A percentile compares a stretch with the other conserved stretches of the same genome.
phyloP scores from a whole-genome alignment of 2,329 filamentous ascomycete species.

The Septoria linicola region DNA sequence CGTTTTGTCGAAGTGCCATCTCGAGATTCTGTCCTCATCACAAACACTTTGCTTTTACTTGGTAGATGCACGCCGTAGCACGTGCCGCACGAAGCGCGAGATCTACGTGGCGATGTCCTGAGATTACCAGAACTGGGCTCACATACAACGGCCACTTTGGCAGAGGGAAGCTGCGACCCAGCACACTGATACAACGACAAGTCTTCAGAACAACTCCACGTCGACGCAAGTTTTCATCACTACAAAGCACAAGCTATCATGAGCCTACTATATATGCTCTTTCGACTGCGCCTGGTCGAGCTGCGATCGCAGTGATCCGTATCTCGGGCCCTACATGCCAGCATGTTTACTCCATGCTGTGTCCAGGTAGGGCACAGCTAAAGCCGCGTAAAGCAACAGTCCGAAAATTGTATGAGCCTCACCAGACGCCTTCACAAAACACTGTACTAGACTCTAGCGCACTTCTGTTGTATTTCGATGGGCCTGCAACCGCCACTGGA shows the following conservation, averaged over 20 bases:
- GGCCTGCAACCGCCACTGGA: conserved; percentile 80
- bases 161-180: no score
- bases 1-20: not conserved
- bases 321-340: conserved; percentile 76
- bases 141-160: no score
- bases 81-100: no score
- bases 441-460: conserved; percentile 71
- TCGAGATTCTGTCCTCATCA: no score
- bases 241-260: not conserved
- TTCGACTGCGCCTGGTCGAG: conserved; percentile 79
- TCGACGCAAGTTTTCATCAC: not conserved
- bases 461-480: conserved; percentile 78
- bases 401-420: conserved; percentile 68
- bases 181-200: not conserved
- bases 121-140: no score
- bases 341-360: conserved; percentile 65
- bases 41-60: no score
- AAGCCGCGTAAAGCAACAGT: conserved; percentile 67
- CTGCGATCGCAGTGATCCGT: conserved; percentile 86
- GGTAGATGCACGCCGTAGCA: no score
- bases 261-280: conserved; percentile 80
- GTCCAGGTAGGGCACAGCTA: conserved; percentile 55
- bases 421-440: conserved; percentile 40
- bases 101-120: no score
- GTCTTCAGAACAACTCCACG: no score